A percentile compares a stretch with the other conserved stretches of the same genome.
phyloP scores from a whole-genome alignment of 768 basidiomycete genomes.

The Lactifluus rugatus region DNA sequence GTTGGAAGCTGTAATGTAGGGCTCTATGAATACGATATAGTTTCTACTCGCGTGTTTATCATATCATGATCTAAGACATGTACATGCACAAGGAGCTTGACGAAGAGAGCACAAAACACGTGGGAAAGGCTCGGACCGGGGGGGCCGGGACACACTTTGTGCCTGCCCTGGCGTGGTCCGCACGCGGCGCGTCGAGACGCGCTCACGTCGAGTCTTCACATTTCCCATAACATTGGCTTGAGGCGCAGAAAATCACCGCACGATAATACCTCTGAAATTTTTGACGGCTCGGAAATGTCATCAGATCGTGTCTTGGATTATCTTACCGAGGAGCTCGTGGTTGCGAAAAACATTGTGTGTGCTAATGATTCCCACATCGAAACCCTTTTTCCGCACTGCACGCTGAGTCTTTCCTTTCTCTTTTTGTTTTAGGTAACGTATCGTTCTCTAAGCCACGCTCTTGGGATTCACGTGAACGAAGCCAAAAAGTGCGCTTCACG shows the following conservation, averaged over 20 bases:
- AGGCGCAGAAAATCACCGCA: background rate
- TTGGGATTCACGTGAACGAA: constrained; percentile 62
- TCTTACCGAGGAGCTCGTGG: constrained; percentile 38
- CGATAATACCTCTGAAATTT: background rate
- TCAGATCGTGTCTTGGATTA: constrained; percentile 29
- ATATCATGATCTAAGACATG: no score
- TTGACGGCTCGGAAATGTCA: constrained; percentile 1
- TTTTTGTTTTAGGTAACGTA: constrained; percentile 54
- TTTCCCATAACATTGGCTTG: background rate
- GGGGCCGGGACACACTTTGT: no score
- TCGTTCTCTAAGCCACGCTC: constrained; percentile 61
- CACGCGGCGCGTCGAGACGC: background rate
- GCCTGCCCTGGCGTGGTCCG: background rate
- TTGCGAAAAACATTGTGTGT: constrained; percentile 36
- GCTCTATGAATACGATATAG: no score
- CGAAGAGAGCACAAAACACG: no score
- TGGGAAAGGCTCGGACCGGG: no score
- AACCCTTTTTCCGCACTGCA: background rate
- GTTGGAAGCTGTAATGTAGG: no score
- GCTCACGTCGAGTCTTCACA: no score
- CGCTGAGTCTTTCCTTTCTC: background rate
- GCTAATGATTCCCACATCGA: background rate
- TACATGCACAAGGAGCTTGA: no score
- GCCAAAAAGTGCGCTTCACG: constrained; percentile 59
- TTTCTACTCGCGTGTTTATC: no score